Evolutionary conservation across 2,329 filamentous ascomycete genomes (phyloP).

Genomic region (Chrysoporthe puriensis): DNA sequence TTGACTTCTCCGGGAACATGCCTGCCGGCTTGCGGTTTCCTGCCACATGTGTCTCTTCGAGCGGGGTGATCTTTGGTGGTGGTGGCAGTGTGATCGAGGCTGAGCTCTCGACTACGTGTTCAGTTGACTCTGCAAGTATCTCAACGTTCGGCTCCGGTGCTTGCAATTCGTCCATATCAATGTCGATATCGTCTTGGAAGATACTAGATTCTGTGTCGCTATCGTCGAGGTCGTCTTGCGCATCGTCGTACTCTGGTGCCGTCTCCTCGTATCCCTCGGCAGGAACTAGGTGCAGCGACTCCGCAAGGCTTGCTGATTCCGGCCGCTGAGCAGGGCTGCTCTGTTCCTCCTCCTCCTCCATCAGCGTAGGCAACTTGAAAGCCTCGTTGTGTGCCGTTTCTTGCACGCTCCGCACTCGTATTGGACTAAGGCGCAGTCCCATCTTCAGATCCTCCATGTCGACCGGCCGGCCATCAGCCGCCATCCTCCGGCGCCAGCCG

Average conservation of each 20-base stretch:
- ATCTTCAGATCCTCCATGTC: constrained; percentile 70
- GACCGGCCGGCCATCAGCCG: constrained; percentile 68
- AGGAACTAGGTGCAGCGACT: constrained; percentile 46
- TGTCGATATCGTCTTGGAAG: constrained; percentile 49
- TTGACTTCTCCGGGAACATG: constrained; percentile 48
- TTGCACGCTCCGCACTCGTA: constrained; percentile 56
- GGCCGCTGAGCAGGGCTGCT: constrained; percentile 23
- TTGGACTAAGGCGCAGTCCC: constrained; percentile 66
- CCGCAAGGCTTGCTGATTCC: constrained; percentile 39
- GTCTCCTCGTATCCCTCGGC: constrained; percentile 39
- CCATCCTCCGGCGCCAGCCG: constrained; percentile 85
- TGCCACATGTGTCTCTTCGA: constrained; percentile 55
- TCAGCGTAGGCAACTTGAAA: constrained; percentile 49
- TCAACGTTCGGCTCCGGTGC: constrained; percentile 49
- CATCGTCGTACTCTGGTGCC: constrained; percentile 35
- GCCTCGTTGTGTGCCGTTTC: constrained; percentile 47
- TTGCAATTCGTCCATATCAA: constrained; percentile 46
- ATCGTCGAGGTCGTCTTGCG: constrained; percentile 36
- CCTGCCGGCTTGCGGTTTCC: constrained; percentile 52
- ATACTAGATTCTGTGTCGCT: constrained; percentile 47
- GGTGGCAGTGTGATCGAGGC: constrained; percentile 48
- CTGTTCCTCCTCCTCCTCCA: constrained; percentile 44
- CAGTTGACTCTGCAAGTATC: constrained; percentile 47
- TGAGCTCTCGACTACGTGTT: constrained; percentile 24
- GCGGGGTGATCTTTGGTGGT: constrained; percentile 53